Evolutionary conservation across 1,284 basidiomycete genomes (phyloP).

Genomic region (Sanghuangporus baumii): DNA sequence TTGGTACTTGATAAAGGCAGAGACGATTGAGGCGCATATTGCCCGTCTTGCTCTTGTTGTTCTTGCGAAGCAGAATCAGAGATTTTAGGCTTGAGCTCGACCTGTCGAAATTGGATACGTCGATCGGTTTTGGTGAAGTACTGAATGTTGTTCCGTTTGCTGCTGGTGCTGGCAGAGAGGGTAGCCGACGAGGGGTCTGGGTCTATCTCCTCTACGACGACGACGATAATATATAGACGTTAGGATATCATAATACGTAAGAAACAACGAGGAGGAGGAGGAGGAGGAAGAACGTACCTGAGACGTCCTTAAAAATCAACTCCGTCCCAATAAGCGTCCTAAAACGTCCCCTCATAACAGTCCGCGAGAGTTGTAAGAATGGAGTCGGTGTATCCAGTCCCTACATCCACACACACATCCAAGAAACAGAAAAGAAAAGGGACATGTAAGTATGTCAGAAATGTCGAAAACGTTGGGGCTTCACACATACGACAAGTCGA

Average conservation of each 20-base stretch:
- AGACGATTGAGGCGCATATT: neutral
- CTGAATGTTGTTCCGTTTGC: neutral
- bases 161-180: neutral
- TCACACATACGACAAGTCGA: conserved; percentile 56
- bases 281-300: conserved; percentile 4
- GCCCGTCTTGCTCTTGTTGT: neutral
- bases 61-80: neutral
- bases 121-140: neutral
- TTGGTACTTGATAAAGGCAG: too few relatives aligned
- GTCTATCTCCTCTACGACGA: neutral
- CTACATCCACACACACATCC: conserved; percentile 30
- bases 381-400: conserved; percentile 71
- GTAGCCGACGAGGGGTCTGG: neutral
- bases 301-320: conserved; percentile 58
- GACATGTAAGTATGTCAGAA: neutral
- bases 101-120: conserved; percentile 1
- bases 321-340: conserved; percentile 65
- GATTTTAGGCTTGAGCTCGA: neutral
- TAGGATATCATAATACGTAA: neutral
- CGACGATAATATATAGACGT: neutral
- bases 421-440: neutral
- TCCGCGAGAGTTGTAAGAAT: conserved; percentile 67
- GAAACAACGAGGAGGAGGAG: neutral
- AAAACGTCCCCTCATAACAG: conserved; percentile 62
- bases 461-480: neutral